phyloP scores from a whole-genome alignment of 129 eudicot genomes.

The Glebionis coronaria region DNA sequence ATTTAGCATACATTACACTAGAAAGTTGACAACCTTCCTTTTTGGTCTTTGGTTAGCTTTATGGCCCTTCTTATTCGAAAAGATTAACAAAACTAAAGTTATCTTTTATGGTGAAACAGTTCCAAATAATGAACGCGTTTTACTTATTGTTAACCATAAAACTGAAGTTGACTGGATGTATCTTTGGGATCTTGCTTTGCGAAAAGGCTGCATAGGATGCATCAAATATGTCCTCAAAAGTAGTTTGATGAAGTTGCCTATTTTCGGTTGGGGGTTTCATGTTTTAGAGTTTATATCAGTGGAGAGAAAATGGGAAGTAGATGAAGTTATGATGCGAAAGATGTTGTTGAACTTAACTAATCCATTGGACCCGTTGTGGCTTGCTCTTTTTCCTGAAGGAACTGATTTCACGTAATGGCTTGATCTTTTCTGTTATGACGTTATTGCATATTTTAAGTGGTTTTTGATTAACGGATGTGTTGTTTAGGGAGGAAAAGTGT shows the following conservation, averaged over 20 bases:
- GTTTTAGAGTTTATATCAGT: slow-evolving; percentile 79
- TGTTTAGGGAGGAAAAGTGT: slow-evolving; percentile 68
- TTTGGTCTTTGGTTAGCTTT: slow-evolving; percentile 83
- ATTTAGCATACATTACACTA: slow-evolving; percentile 66
- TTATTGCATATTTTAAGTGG: slow-evolving; percentile 4
- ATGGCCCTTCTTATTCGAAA: slow-evolving; percentile 88
- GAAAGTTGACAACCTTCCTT: slow-evolving; percentile 48
- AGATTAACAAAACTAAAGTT: slow-evolving; percentile 73
- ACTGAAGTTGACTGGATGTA: slow-evolving; percentile 99
- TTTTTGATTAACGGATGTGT: background rate
- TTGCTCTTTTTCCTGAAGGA: slow-evolving; percentile 91
- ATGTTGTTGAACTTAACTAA: slow-evolving; percentile 53
- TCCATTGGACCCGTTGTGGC: slow-evolving; percentile 68
- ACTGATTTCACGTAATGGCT: slow-evolving; percentile 74
- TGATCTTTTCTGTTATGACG: background rate
- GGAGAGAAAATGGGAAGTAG: slow-evolving; percentile 84
- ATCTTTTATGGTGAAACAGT: slow-evolving; percentile 75
- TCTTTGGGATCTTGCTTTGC: slow-evolving; percentile 75
- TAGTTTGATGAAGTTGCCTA: slow-evolving; percentile 77
- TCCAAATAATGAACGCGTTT: slow-evolving; percentile 63
- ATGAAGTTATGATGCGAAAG: slow-evolving; percentile 56
- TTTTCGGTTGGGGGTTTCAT: slow-evolving; percentile 94
- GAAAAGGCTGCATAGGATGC: slow-evolving; percentile 77
- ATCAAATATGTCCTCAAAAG: slow-evolving; percentile 81
- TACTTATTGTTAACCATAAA: slow-evolving; percentile 84